Evolutionary conservation across 2,329 filamentous ascomycete species (phyloP), one percentile per base, ranked within the genome.

Genomic region (Hymenoscyphus linearis): DNA sequence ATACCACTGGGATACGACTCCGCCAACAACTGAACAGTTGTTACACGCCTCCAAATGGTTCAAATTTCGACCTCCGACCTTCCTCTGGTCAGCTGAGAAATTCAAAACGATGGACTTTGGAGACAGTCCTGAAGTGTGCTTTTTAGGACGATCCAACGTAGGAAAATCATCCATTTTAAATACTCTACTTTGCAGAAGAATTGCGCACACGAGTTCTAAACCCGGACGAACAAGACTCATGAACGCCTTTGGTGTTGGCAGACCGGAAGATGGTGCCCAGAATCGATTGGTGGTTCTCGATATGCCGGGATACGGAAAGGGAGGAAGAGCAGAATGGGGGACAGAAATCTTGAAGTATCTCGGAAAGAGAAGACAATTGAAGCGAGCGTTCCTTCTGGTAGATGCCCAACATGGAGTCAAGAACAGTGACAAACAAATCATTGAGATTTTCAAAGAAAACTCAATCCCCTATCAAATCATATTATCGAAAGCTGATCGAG

Each of bases 251-350:
- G 82, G 81, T 2, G 77, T 88, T 22, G 78, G 84, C n/a, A 54
- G 78, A 74, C 59, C 57, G 22, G 62, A 68, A 31, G 66, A 71
- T 22, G 60, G 70, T 31, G 62, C 64, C 4, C 65, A 64, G 37
- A 68, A 70, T 22, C 67, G 70, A 56, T 69, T 88, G 31, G 80
- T 86, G 0, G 78, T 91, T 36, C 77, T 90, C 22, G 87, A 91
- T 72, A 88, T 88, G 82, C 88, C 87, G 1, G 87, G 87, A 0
- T 90, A 90, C 69, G 87, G 87, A 3, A 80, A 83, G 60, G 85
- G 81, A 1, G 85, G 83, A 68, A 74, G 80, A 36, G 72, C 77
- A 9, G 82, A 84, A 67, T 90, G 87, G 86, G 87, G 87, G 0
- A 70, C 73, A 26, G 84, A 89, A 72, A 87, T 89, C 62, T 78